Base-by-base conservation (phyloP, 176 grass and related monocot species). In the Carex pumila region DNA sequence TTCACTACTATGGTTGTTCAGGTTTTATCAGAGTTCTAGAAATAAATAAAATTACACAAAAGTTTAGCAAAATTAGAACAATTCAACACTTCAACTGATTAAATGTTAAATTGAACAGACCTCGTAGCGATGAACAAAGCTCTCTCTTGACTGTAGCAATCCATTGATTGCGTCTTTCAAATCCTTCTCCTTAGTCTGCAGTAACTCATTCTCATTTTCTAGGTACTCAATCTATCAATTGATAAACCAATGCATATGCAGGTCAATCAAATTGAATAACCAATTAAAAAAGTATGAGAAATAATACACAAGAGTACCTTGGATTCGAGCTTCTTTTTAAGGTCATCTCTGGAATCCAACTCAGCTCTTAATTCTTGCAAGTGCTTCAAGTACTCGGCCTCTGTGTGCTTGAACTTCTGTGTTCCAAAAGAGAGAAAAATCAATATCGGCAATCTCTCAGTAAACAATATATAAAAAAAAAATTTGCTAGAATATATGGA, bases 81-180 rank as follows among this genome's bases (percentile, higher is more conserved):
- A 29, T 58, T 32, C 25, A 12, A 84, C 79, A 84, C 6, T 17
- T 62, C 30, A 59, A 2, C 11, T 22, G 11, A 70, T 60, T 62
- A 25, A 36, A 31, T 50, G 43, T 59, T 59, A 18, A 62, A 56
- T 30, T 57, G 54, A 83, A 79, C 85, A 52, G 80, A 90, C 92
- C 88, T 97, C 85, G 21, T 97, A 97, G 49, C 88, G 85, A 54
- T 81, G 79, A 69, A 91, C 84, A 82, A 97, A 94, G 89, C 76
- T 63, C 36, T 97, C 90, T 68, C 92, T 92, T 65, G 90, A 97
- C 65, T 89, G 90, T 75, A 97, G 84, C 78, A 97, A 81, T 63
- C 61, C 78, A 3, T 89, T 88, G 45, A 91, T 91, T 76, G 61
- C 94, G 80, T 91, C 87, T 88, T 94, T 92, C 71, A 94, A 81